A percentile compares a stretch with the other conserved stretches of the same genome.
These are phyloP conservation scores for Suillus lakei DNA, from an alignment of 768 basidiomycete genomes.

Conservation along the genomic window DNA sequence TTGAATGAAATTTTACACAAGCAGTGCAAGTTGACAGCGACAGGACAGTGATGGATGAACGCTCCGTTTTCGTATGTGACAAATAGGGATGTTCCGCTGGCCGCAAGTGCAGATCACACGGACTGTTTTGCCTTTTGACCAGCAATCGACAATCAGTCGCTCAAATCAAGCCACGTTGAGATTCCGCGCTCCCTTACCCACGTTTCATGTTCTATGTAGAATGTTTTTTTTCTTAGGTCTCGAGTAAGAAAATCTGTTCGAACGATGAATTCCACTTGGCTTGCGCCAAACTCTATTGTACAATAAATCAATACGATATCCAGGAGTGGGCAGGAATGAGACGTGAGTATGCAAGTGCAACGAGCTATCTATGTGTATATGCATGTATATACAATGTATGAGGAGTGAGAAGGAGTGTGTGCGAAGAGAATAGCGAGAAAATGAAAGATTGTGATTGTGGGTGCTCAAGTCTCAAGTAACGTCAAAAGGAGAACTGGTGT, in stretches of 20 bases:
- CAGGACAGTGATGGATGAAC: neutral
- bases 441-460: constrained; percentile 29
- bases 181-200: neutral
- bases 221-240: neutral
- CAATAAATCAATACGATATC: constrained; percentile 41
- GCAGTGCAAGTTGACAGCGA: neutral
- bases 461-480: constrained; percentile 22
- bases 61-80: neutral
- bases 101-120: neutral
- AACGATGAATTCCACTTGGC: constrained; percentile 27
- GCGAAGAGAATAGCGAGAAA: constrained; percentile 14
- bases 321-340: constrained; percentile 18
- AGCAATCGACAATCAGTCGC: neutral
- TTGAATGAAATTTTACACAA: neutral
- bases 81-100: neutral
- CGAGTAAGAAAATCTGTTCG: neutral
- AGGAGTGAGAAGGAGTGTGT: constrained; percentile 33
- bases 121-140: neutral
- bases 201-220: neutral
- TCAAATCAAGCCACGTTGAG: neutral
- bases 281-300: constrained; percentile 31
- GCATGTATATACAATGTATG: constrained; percentile 42
- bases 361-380: constrained; percentile 40
- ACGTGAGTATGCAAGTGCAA: constrained; percentile 31
- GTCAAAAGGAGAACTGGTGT: constrained; percentile 13